Evolutionary conservation across 257 asterid species (phyloP).

Genomic region (Capsicum rhomboideum): DNA sequence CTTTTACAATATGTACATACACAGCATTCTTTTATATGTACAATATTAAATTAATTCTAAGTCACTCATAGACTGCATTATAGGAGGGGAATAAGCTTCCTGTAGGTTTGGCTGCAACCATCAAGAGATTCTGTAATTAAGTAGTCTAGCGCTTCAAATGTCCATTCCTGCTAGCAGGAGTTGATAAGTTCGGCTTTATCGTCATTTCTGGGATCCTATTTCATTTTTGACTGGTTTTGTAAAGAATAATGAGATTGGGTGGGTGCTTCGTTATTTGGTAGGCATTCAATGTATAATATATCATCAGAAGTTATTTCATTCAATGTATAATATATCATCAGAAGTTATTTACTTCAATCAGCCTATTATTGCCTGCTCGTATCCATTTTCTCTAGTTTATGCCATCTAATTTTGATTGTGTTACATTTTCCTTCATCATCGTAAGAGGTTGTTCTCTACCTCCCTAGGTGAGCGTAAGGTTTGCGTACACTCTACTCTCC

Average conservation of each 20-base stretch:
- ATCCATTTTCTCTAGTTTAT: neutral
- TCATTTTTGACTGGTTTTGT: neutral
- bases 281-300: neutral
- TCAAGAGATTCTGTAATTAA: neutral
- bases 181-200: too few relatives aligned
- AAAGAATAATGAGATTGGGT: neutral
- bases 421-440: neutral
- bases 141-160: neutral
- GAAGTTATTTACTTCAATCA: neutral
- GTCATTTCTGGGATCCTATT: neutral
- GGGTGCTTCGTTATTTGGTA: neutral
- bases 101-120: neutral
- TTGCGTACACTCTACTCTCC: too few relatives aligned
- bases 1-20: constrained; percentile 1
- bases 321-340: too few relatives aligned
- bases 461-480: too few relatives aligned
- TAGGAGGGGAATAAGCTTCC: neutral
- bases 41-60: neutral
- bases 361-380: neutral
- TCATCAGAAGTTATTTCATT: neutral
- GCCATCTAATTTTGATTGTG: neutral
- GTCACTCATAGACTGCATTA: neutral
- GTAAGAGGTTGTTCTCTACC: too few relatives aligned
- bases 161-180: too few relatives aligned
- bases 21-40: constrained; percentile 2